phyloP scores from a whole-genome alignment of 371 early-diverging fungal genomes.

The Parasitella parasitica region DNA sequence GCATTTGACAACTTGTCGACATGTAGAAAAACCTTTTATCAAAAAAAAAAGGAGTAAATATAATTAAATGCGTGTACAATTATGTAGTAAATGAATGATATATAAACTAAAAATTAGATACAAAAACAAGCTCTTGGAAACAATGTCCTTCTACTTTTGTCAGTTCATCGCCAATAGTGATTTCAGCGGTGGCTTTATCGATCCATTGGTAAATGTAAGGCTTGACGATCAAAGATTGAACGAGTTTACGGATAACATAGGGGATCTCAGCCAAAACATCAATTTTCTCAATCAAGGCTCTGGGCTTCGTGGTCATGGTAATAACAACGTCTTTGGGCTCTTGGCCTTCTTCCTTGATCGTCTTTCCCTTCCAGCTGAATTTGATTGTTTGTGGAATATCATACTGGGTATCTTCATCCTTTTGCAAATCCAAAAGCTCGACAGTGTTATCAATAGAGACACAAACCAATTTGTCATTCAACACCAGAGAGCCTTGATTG shows the following conservation, averaged over 20 bases:
- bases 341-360: constrained; percentile 52
- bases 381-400: constrained; percentile 71
- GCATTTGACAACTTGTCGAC: background rate
- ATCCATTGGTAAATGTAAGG: constrained; percentile 93
- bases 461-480: constrained; percentile 65
- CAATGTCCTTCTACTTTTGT: constrained; percentile 57
- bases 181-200: constrained; percentile 62
- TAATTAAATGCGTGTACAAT: background rate
- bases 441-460: constrained; percentile 76
- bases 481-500: constrained; percentile 75
- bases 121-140: constrained; percentile 70
- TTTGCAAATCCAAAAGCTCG: constrained; percentile 47
- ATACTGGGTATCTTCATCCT: constrained; percentile 79
- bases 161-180: constrained; percentile 69
- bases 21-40: background rate
- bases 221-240: constrained; percentile 90
- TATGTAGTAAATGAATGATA: background rate
- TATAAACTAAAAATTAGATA: constrained; percentile 40
- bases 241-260: constrained; percentile 82
- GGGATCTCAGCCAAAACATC: constrained; percentile 90
- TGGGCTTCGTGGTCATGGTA: constrained; percentile 58
- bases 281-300: constrained; percentile 71
- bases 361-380: constrained; percentile 76
- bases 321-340: constrained; percentile 64
- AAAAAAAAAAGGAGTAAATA: background rate